Conservation (phyloP, 164 flowering plant species). For the Tetracentron sinense region DNA sequence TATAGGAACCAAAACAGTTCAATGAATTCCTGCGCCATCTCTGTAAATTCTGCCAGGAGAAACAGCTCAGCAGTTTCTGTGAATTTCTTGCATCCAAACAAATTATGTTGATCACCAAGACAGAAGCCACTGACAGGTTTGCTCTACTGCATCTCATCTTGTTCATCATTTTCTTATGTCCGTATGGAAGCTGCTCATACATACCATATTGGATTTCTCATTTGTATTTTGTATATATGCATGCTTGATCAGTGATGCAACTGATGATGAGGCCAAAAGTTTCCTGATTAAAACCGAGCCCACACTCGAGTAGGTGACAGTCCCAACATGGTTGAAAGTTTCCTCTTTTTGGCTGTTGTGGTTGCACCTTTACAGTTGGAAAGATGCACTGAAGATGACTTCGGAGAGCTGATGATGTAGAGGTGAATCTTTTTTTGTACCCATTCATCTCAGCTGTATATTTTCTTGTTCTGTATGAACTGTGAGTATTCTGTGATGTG, state of each 20-base stretch:
- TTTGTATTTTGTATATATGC: constrained; percentile 1
- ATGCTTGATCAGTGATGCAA: constrained; percentile 46
- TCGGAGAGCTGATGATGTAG: too few species aligned
- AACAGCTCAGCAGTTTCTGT: constrained; percentile 38
- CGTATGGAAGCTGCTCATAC: neutral
- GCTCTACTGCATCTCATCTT: too few species aligned
- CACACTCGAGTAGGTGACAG: neutral
- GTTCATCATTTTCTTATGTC: neutral
- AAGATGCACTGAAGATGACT: too few species aligned
- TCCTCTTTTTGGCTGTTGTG: too few species aligned
- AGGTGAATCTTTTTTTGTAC: too few species aligned
- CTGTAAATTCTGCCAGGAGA: constrained; percentile 40
- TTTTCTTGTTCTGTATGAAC: too few species aligned
- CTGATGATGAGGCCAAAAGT: constrained; percentile 47
- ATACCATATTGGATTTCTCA: neutral
- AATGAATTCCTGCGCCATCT: constrained; percentile 62
- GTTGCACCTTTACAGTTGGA: too few species aligned
- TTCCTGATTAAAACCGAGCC: constrained; percentile 32
- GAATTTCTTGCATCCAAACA: constrained; percentile 46
- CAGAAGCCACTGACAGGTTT: constrained; percentile 39
- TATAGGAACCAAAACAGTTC: constrained; percentile 76
- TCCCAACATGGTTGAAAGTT: too few species aligned
- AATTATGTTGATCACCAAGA: constrained; percentile 55
- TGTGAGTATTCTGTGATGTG: too few species aligned
- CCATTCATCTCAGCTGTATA: too few species aligned